Base-by-base conservation (phyloP, 2,329 filamentous ascomycete species). In the Cladosporium sp. region DNA sequence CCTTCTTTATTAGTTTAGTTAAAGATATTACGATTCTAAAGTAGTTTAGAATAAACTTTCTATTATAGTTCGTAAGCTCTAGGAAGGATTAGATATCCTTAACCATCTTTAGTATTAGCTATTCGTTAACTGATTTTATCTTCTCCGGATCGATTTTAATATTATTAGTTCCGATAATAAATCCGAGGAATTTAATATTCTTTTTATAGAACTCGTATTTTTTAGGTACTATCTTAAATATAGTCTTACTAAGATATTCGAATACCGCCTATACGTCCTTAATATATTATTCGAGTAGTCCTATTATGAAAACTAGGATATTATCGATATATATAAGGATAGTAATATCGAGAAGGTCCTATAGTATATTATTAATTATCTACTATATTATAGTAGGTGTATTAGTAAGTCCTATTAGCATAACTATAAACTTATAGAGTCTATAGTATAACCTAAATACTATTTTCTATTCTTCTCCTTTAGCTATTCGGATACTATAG, bases 191-290 rank as follows among this genome's bases (percentile, higher is more conserved):
- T 20, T 68, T 58, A 32, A 68, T 60, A 58, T 65, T 36, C 22
- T 67, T 59, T 35, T 59, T 60, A 57, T 68, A 59, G 59, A 73
- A 73, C 42, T 67, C 45, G 60, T 59, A 71, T 61, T 74, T 74
- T 3, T 65, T 32, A 8, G 49, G 49, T 22, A 37, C 55, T 3
- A 54, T 40, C 2, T 54, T 24, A 7, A 70, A 59, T 3, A 54
- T 63, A 9, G 42, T 49, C 47, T 64, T n/a, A n/a, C 28, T 5
- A 53, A 15, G 12, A 71, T 64, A 58, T 13, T 65, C 24, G 13
- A 68, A 48, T n/a, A 73, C 62, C 45, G 24, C 50, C 15, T 44
- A 10, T 19, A 53, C 10, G 7, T 53, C 36, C 9, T 34, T 44
- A 12, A 44, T 19, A 19, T 53, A 13, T n/a, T 53, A 2, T 5